phyloP scores from a whole-genome alignment of 2,329 filamentous ascomycete species.

The Aspergillus candidus region DNA sequence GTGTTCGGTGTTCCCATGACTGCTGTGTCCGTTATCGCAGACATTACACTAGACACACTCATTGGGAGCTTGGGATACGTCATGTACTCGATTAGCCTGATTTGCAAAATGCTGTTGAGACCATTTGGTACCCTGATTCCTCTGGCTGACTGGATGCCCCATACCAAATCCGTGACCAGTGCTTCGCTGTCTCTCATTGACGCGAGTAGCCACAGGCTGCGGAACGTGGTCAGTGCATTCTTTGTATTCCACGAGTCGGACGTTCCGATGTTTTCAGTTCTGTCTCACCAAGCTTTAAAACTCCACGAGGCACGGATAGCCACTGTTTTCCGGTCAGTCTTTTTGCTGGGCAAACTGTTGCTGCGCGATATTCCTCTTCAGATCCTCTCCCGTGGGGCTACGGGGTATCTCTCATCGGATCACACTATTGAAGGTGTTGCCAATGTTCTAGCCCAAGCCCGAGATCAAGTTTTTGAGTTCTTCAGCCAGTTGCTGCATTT shows the following conservation, averaged over 20 bases:
- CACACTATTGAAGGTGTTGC: constrained; percentile 14
- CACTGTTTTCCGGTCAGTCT: constrained; percentile 37
- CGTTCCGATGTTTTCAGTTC: constrained; percentile 68
- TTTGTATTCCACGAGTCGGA: constrained; percentile 50
- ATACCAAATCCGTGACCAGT: constrained; percentile 32
- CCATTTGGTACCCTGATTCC: constrained; percentile 33
- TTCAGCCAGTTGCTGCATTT: constrained; percentile 16
- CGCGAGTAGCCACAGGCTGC: constrained; percentile 35
- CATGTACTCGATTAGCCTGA: constrained; percentile 35
- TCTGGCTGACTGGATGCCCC: constrained; percentile 30
- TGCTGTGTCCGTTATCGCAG: constrained; percentile 66
- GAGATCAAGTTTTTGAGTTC: constrained; percentile 19
- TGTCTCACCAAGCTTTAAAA: constrained; percentile 65
- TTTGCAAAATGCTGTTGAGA: constrained; percentile 28
- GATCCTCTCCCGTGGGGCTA: constrained; percentile 23
- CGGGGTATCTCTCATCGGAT: constrained; percentile 17
- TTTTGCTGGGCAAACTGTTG: constrained; percentile 38
- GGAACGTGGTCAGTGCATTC: constrained; percentile 33
- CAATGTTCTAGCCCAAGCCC: constrained; percentile 10
- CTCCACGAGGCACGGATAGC: constrained; percentile 52
- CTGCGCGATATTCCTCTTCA: constrained; percentile 34
- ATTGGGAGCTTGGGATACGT: constrained; percentile 58
- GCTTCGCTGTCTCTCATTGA: constrained; percentile 39
- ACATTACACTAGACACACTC: constrained; percentile 68
- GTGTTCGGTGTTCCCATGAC: constrained; percentile 63